Conservation (phyloP, 2,329 filamentous ascomycete genomes). For the Apiospora koreana region DNA sequence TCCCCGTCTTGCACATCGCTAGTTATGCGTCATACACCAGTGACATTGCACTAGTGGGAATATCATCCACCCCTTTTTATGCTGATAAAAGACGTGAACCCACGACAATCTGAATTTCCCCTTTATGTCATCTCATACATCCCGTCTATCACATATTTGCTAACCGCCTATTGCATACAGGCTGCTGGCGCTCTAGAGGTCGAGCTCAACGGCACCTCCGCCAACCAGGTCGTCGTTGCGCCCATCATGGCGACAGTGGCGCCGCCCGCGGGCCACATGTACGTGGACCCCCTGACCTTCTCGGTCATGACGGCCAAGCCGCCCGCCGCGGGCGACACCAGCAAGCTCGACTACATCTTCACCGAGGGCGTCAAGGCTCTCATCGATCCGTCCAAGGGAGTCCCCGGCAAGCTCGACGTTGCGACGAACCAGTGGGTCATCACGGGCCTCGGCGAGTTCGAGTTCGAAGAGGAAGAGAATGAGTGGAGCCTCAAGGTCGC, state of each 20-base stretch:
- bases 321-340: slow-evolving; percentile 13
- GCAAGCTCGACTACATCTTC: slow-evolving; percentile 21
- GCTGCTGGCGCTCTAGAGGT: slow-evolving; percentile 17
- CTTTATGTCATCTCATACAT: too few relatives aligned
- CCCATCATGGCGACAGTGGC: slow-evolving; percentile 12
- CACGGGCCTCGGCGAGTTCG: slow-evolving; percentile 19
- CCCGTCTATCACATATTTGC: accelerated
- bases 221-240: slow-evolving; percentile 16
- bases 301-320: slow-evolving; percentile 10
- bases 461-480: slow-evolving; percentile 20
- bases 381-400: slow-evolving; percentile 14
- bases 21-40: too few relatives aligned
- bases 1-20: neutral
- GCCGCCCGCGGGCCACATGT: slow-evolving; percentile 17
- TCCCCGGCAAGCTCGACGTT: slow-evolving; percentile 16
- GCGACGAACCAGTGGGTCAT: slow-evolving; percentile 17
- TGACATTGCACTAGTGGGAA: too few relatives aligned
- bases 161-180: neutral
- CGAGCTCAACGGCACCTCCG: slow-evolving; percentile 17
- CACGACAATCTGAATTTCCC: neutral
- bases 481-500: slow-evolving; percentile 18
- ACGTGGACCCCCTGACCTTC: slow-evolving; percentile 19
- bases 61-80: too few relatives aligned
- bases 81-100: neutral
- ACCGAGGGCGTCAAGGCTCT: slow-evolving; percentile 14